phyloP scores from a whole-genome alignment of 2,329 filamentous ascomycete species.

The Simplicillium aogashimaense region DNA sequence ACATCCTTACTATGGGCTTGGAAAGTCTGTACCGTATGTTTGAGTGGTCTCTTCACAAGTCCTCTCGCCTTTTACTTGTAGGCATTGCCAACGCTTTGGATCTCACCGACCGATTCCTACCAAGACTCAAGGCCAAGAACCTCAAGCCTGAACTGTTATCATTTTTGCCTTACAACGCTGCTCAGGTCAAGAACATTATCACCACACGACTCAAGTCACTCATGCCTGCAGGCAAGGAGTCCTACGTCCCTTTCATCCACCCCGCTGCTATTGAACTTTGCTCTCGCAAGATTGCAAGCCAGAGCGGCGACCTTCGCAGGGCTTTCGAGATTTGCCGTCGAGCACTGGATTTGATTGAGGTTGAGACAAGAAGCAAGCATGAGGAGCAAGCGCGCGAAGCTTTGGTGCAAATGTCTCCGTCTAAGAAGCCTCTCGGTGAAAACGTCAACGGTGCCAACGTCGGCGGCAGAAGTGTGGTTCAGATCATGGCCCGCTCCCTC shows the following conservation, averaged over 20 bases:
- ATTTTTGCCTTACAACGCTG: conserved; percentile 83
- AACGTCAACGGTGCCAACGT: conserved; percentile 57
- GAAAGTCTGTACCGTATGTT: conserved; percentile 91
- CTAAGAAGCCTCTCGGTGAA: conserved; percentile 69
- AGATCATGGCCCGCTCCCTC: conserved; percentile 43
- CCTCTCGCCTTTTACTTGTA: conserved; percentile 72
- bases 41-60: conserved; percentile 81
- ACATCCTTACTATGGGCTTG: conserved; percentile 78
- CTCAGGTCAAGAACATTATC: conserved; percentile 81
- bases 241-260: conserved; percentile 79
- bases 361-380: conserved; percentile 68
- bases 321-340: conserved; percentile 90
- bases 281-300: conserved; percentile 86
- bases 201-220: conserved; percentile 72
- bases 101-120: conserved; percentile 87
- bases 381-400: conserved; percentile 50
- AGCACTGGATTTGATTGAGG: conserved; percentile 80
- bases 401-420: conserved; percentile 52
- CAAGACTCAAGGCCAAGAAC: conserved; percentile 84
- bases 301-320: conserved; percentile 89
- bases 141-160: conserved; percentile 82
- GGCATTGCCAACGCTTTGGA: conserved; percentile 96
- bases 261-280: conserved; percentile 90
- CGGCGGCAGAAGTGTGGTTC: conserved; percentile 31
- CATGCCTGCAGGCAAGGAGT: conserved; percentile 45